Evolutionary conservation across 2,329 filamentous ascomycete species (phyloP).

Genomic region (Claviceps fusiformis): DNA sequence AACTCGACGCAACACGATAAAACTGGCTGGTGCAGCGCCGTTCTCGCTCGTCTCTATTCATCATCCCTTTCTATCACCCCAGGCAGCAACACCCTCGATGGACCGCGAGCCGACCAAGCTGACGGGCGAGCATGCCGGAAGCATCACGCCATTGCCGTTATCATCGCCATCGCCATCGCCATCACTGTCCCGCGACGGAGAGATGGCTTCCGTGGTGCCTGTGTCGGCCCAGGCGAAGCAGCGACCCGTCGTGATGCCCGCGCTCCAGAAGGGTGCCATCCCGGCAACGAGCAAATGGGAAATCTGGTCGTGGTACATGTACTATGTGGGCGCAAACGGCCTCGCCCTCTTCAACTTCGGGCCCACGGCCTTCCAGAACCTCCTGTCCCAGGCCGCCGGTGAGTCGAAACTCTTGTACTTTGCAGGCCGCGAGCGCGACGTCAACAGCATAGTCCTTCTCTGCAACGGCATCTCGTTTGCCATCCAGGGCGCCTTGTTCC

Average conservation of each 20-base stretch:
- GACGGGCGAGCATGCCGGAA: not conserved
- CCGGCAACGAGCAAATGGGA: constrained; percentile 13
- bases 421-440: constrained; percentile 40
- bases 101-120: not conserved
- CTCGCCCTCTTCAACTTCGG: constrained; percentile 50
- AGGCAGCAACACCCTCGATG: too few species aligned
- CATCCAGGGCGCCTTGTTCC: constrained; percentile 45
- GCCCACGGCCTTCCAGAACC: constrained; percentile 50
- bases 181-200: not conserved
- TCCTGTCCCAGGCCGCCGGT: constrained; percentile 45
- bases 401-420: constrained; percentile 39
- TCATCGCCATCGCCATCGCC: not conserved
- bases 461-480: constrained; percentile 56
- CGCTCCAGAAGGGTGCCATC: not conserved
- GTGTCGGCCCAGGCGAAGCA: not conserved
- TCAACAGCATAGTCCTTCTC: constrained; percentile 52
- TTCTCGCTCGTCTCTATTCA: too few species aligned
- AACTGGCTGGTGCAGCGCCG: too few species aligned
- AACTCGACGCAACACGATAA: too few species aligned
- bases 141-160: not conserved
- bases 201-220: not conserved
- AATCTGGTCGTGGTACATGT: constrained; percentile 22
- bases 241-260: not conserved
- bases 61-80: too few species aligned
- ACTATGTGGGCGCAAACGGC: constrained; percentile 56